Evolutionary conservation across 2,329 filamentous ascomycete species (phyloP), one percentile per base, ranked within the genome.

Genomic region (Zalaria obscura): DNA sequence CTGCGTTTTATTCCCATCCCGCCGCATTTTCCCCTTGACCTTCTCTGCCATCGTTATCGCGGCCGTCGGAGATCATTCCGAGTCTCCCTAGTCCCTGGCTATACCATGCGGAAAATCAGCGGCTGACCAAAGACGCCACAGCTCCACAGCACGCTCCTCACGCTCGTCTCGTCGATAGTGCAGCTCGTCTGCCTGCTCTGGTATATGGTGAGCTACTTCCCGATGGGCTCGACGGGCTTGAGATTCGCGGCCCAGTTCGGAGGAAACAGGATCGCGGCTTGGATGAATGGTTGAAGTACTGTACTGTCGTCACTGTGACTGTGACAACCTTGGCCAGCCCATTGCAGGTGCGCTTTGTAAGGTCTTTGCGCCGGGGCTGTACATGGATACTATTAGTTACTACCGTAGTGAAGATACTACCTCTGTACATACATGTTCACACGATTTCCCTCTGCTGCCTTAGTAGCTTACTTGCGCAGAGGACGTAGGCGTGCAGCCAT

Each of bases 191-290:
- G 82, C 48, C 69, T 96, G 48, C 50, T 85, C 37, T 96, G 89
- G 89, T 96, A 96, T 65, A 72, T 95, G 37, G 79, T 96, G 61
- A 93, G 85, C 64, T 98, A 98, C 63, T 96, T 96, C 55, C 91
- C 91, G 26, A 94, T 96, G 88, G 91, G 91, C 34, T 84, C 83
- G 43, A 83, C 80, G 42, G 86, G 91, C 35, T 66, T 98, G 50
- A 80, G 89, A 45, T 76, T 94, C 50, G 87, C 87, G 44, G 85
- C 87, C 35, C 78, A 78, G 3, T 91, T 94, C 57, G 91, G 89
- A 25, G 84, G 82, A 18, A 80, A 80, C 56, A 76, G 88, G 56
- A 83, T 93, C 32, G 75, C 85, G 4, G 76, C 87, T 40, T 96
- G 89, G 91, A 80, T 95, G 76, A 80, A 75, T 38, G 80, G 29